Conservation (phyloP, 202 grass and related monocot genomes). For the Eragrostis tef region DNA sequence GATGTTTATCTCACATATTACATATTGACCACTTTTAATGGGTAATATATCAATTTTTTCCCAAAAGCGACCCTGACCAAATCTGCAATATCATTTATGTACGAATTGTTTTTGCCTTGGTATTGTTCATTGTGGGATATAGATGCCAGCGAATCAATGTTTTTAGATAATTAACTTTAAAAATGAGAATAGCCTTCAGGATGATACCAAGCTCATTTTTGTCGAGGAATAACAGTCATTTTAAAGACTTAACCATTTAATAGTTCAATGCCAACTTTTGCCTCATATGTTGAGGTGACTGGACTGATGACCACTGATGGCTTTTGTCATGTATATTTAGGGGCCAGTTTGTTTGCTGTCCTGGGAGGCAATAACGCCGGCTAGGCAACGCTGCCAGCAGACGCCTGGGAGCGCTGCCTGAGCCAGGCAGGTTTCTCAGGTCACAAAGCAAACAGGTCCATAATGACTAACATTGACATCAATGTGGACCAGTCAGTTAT, state of each 20-base stretch:
- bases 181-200: not conserved
- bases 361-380: too few species aligned
- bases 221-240: not conserved
- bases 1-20: not conserved
- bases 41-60: not conserved
- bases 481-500: too few species aligned
- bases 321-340: slow-evolving; percentile 2
- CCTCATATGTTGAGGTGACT: not conserved
- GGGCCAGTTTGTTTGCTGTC: too few species aligned
- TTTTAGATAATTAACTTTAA: not conserved
- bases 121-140: not conserved
- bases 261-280: not conserved
- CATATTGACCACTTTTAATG: not conserved
- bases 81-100: not conserved
- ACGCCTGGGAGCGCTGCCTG: too few species aligned
- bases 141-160: not conserved
- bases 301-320: not conserved
- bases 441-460: too few species aligned
- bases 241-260: slow-evolving; percentile 6
- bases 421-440: too few species aligned
- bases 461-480: too few species aligned
- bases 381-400: too few species aligned
- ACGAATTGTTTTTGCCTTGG: not conserved
- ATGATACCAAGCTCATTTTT: not conserved
- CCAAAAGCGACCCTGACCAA: not conserved